Base-by-base conservation (phyloP, 2,329 filamentous ascomycete species). In the Venturia nashicola region DNA sequence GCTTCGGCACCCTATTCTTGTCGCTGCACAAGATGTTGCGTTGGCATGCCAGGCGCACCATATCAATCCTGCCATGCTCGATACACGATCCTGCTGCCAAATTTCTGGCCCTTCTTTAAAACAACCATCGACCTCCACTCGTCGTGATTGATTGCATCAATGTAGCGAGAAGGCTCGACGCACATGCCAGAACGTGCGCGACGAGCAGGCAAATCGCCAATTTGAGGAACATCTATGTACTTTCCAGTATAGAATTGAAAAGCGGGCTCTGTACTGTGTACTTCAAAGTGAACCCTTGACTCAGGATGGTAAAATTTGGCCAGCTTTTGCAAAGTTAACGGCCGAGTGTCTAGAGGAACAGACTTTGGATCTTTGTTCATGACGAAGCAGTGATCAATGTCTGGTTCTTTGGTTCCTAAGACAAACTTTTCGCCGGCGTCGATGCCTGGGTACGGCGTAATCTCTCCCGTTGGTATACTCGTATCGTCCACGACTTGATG, bases 161-260 rank as follows among this genome's bases (percentile, higher is more conserved):
- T 89, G 74, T 89, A 97, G 27, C 94, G 85, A 70, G 89, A 90
- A 0, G 93, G 92, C 80, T 99, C 94, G 54, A 96, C 87, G 74
- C 91, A 96, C 78, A 97, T 95, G 0, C 89, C 93, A 55, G 86
- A 85, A 60, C 91, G 83, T 4, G 84, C 72, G 0, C 82, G 83
- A 60, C 90, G 83, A 0, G 87, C 86, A 0, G 87, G 84, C 36
- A 83, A 75, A 2, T 78, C 80, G 40, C 77, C 80, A 27, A 80
- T 78, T 65, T 75, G 87, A 0, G 89, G 87, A 14, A 96, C 87
- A 69, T 94, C 79, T 68, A 95, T 91, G 71, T 86, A 87, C 72
- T 89, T 87, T 68, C 93, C 94, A 0, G 91, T 95, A 77, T 97
- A 97, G 78, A 97, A 96, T 75, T 97, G 93, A 80, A 97, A 97